These are phyloP conservation scores for Fusarium newnesense DNA, from an alignment of 2,329 filamentous ascomycete species.

Conservation along the genomic window DNA sequence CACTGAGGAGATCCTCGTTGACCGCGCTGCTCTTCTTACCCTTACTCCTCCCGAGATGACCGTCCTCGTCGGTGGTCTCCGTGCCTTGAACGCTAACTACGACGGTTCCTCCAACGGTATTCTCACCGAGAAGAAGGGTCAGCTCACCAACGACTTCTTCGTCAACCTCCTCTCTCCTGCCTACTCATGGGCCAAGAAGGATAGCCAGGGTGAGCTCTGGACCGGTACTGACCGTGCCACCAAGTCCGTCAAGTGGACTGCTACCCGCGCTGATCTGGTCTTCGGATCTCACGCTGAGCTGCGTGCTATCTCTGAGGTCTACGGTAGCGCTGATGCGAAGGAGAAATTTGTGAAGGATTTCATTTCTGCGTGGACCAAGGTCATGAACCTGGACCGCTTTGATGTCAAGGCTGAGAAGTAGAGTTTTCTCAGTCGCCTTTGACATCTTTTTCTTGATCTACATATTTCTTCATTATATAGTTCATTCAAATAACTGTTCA, in stretches of 20 bases:
- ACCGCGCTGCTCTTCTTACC: constrained; percentile 76
- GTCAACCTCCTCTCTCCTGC: constrained; percentile 78
- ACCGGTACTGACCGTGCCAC: constrained; percentile 73
- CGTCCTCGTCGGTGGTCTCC: constrained; percentile 77
- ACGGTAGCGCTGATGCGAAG: constrained; percentile 67
- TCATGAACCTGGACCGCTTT: constrained; percentile 78
- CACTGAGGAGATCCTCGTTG: constrained; percentile 76
- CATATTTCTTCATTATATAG: constrained; percentile 5
- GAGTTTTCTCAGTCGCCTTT: background rate
- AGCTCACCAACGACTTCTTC: constrained; percentile 84
- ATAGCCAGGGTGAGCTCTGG: constrained; percentile 65
- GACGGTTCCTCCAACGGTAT: constrained; percentile 75
- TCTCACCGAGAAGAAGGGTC: constrained; percentile 73
- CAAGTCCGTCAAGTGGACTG: constrained; percentile 74
- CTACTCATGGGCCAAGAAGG: constrained; percentile 67
- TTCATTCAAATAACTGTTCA: background rate
- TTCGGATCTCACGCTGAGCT: constrained; percentile 81
- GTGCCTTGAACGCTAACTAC: constrained; percentile 75
- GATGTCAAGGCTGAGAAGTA: constrained; percentile 53
- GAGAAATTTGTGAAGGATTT: constrained; percentile 79
- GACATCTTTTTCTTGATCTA: background rate
- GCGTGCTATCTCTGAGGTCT: constrained; percentile 76
- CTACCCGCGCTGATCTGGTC: constrained; percentile 74
- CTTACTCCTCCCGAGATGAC: constrained; percentile 78
- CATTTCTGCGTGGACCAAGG: constrained; percentile 76